Base-by-base conservation (phyloP, 768 basidiomycete genomes). In the Auricularia sp. region DNA sequence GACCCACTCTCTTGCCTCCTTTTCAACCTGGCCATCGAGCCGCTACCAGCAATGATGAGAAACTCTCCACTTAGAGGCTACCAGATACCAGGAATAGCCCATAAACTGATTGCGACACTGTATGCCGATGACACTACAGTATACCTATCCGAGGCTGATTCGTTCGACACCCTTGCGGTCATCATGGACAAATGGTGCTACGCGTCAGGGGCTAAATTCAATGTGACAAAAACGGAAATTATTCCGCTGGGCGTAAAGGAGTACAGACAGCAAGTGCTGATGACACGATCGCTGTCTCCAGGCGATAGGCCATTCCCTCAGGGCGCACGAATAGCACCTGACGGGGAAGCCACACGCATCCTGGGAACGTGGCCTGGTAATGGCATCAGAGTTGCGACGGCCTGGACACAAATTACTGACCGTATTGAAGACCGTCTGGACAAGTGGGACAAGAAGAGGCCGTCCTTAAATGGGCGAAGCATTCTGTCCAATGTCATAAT, bases 41-140 rank as follows among this genome's bases (percentile, higher is more conserved):
- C 78, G 0, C 73, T 81, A 0, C 77, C 76, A 0, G 35, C 63
- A 4, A 67, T 81, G 0, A 24, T 77, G 21, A 65, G 69, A 0
- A 78, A 78, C 0, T 64, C 69, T 54, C 7, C 54, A 51, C 56
- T 75, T 0, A 4, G 61, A 1, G 74, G 72, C 0, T 68, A 69
- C 18, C 42, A 37, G 2, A 67, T 75, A 2, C 69, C 68, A 0
- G 67, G 67, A 10, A 5, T 51, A 5, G 11, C 21, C 0, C 29
- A 70, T 3, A 64, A 34, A 3, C 24, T 74, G 0, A 64, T 70
- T 0, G 36, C 71, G 0, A 68, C 69, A 4, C 64, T 77, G 0
- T 77, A 79, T 65, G 77, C 79, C 0, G 77, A 81, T 66, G 78
- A 81, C 66, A 80, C 78, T 10, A 74, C 74, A 1, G 72, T 74